phyloP scores from a whole-genome alignment of 1,284 basidiomycete species.

The Puccinia triticina region DNA sequence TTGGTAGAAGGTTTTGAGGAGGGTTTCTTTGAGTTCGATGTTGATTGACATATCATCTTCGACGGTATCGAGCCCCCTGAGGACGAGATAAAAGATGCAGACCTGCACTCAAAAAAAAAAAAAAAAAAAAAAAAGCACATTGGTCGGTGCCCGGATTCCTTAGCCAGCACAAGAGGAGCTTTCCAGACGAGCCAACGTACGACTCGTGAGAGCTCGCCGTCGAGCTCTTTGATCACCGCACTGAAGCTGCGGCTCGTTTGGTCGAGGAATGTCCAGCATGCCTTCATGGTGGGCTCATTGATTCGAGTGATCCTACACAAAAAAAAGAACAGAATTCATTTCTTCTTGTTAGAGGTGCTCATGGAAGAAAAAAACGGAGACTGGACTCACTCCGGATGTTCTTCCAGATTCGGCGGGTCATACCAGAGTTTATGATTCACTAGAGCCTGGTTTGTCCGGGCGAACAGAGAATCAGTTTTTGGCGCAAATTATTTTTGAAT shows the following conservation, averaged over 20 bases:
- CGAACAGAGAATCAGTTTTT: neutral
- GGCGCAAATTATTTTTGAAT: neutral
- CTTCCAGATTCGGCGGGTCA: constrained; percentile 34
- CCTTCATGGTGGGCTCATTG: constrained; percentile 69
- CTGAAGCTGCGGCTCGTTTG: constrained; percentile 85
- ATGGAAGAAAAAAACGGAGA: neutral
- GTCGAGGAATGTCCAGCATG: constrained; percentile 90
- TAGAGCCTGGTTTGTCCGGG: constrained; percentile 1
- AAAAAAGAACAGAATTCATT: constrained; percentile 1
- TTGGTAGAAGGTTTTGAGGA: constrained; percentile 82
- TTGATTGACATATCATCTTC: constrained; percentile 98
- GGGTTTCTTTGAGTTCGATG: constrained; percentile 79
- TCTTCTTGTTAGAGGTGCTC: neutral
- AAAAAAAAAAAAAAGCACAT: neutral
- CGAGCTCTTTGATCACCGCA: constrained; percentile 93
- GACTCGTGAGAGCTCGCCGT: constrained; percentile 87
- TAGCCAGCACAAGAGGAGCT: constrained; percentile 14
- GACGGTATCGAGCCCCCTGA: constrained; percentile 90
- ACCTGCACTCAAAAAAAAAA: constrained; percentile 63
- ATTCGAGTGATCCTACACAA: constrained; percentile 55
- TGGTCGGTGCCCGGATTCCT: neutral
- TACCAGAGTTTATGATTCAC: constrained; percentile 49
- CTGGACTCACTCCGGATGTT: constrained; percentile 43
- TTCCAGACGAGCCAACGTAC: constrained; percentile 65
- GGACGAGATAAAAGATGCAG: constrained; percentile 91